Percentiles rank a stretch among this genome's conserved stretches.
Conservation (phyloP, 768 basidiomycete genomes). For the Podaxis sp. region DNA sequence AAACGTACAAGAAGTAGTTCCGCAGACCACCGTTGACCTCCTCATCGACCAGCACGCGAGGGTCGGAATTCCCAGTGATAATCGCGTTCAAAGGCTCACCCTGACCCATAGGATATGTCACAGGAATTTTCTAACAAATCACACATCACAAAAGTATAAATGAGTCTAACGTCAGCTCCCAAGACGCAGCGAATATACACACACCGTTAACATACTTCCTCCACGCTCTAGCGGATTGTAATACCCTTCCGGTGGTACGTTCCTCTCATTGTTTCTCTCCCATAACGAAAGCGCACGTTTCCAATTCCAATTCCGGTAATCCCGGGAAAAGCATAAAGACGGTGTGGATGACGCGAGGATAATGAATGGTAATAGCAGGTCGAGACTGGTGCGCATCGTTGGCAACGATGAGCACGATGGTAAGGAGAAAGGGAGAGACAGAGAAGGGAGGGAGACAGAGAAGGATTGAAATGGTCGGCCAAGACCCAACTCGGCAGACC, state of each 20-base stretch:
- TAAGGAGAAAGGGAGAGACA: neutral
- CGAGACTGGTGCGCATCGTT: conserved; percentile 17
- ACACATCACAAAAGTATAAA: neutral
- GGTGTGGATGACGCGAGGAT: conserved; percentile 20
- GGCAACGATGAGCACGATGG: neutral
- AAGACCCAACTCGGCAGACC: neutral
- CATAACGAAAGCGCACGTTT: conserved; percentile 11
- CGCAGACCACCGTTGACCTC: conserved; percentile 67
- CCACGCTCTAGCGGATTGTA: conserved; percentile 54
- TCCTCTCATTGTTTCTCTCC: conserved; percentile 16
- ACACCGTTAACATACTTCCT: conserved; percentile 72
- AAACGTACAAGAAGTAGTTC: conserved; percentile 77
- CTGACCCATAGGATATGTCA: conserved; percentile 66
- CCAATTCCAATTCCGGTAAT: conserved; percentile 17
- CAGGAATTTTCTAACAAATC: conserved; percentile 41
- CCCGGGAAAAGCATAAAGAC: conserved; percentile 16
- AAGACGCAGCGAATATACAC: conserved; percentile 20
- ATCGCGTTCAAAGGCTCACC: conserved; percentile 89
- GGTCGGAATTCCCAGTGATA: conserved; percentile 73
- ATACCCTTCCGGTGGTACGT: conserved; percentile 55
- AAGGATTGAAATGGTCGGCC: neutral
- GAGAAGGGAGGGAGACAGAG: neutral
- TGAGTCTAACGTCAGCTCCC: neutral
- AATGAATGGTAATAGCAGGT: conserved; percentile 10
- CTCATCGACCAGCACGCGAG: conserved; percentile 59